A percentile compares a stretch with the other conserved stretches of the same genome.
These are phyloP conservation scores for Fusarium praegraminearum DNA, from an alignment of 2,329 filamentous ascomycete genomes.

Conservation along the genomic window DNA sequence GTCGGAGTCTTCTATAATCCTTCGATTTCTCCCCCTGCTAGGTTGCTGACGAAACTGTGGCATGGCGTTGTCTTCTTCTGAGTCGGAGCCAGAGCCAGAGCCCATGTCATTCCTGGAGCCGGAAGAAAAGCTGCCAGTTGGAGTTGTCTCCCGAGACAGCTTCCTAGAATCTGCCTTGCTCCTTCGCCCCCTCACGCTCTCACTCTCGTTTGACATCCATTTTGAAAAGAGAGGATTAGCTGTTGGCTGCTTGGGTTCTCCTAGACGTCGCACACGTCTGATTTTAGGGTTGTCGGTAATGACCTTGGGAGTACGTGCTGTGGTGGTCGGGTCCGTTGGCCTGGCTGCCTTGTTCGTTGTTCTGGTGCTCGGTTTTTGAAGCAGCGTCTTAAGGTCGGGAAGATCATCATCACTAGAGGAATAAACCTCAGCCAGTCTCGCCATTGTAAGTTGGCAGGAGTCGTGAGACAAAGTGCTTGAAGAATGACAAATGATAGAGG, in stretches of 20 bases:
- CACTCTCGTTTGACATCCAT: constrained; percentile 47
- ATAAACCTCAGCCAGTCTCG: constrained; percentile 47
- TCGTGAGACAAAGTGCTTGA: not conserved
- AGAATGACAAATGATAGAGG: constrained; percentile 4
- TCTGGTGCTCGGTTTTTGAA: constrained; percentile 33
- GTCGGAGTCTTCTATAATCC: constrained; percentile 38
- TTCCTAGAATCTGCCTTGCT: constrained; percentile 6
- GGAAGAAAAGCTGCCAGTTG: not conserved
- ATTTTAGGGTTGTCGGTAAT: constrained; percentile 43
- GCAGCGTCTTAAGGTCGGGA: constrained; percentile 54
- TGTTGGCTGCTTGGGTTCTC: constrained; percentile 34
- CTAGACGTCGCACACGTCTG: constrained; percentile 51
- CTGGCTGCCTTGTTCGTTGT: constrained; percentile 29
- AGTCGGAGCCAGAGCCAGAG: not conserved
- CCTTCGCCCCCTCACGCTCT: constrained; percentile 6
- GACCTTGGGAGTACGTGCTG: constrained; percentile 44
- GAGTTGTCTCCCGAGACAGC: constrained; percentile 8
- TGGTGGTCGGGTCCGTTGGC: constrained; percentile 19
- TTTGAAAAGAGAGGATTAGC: constrained; percentile 51
- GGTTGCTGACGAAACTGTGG: constrained; percentile 18
- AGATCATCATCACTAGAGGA: constrained; percentile 58
- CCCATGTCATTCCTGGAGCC: not conserved
- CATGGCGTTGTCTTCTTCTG: constrained; percentile 18
- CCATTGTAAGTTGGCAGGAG: constrained; percentile 41
- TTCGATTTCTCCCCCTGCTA: constrained; percentile 22